Base-by-base conservation (phyloP, 1,284 basidiomycete genomes). In the Papiliotrema flavescens region DNA sequence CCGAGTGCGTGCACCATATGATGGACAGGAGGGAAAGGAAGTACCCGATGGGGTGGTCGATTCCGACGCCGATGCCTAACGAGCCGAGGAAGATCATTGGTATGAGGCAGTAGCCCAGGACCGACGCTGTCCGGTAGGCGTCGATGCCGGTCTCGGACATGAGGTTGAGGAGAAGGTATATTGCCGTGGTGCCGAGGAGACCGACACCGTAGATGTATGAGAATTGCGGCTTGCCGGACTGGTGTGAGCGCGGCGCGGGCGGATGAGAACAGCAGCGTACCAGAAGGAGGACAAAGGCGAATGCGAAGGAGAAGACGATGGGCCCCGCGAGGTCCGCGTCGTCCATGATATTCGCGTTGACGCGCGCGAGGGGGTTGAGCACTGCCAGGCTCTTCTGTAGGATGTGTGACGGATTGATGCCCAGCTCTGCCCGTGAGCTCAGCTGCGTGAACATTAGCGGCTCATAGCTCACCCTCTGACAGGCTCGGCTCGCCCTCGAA, bases 121-220 rank as follows among this genome's bases (percentile, higher is more conserved):
- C 96, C 22, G 90, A 94, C 7, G 90, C 89, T 19, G 94, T 93
- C 36, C 94, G 87, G 77, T 97, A 97, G 17, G 94, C 90, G 71
- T 98, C 95, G 64, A 99, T 98, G 49, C 89, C 90, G 46, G 85
- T 85, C 74, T 93, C 89, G 34, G 90, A 91, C 96, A 99, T 98
- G 63, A 98, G 83, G 74, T 99, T 98, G 66, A 99, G 84, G 53
- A 99, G 86, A 44, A 86, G 84, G 80, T 98, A 98, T 70, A 98
- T 88, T 36, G 92, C 92, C n/a, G 85, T 82, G 3, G 89, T 92
- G 50, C 96, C 96, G 64, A 98, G 84, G 14, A 98, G 83, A 47
- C 90, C 95, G 59, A 99, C 90, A 48, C 96, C 96, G 75, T 99
- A 99, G 62, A 98, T 98, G 77, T 98, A 98, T 28, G 91, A 93